phyloP scores from a whole-genome alignment of 495 filamentous ascomycete genomes.

The Aspergillus homomorphus region DNA sequence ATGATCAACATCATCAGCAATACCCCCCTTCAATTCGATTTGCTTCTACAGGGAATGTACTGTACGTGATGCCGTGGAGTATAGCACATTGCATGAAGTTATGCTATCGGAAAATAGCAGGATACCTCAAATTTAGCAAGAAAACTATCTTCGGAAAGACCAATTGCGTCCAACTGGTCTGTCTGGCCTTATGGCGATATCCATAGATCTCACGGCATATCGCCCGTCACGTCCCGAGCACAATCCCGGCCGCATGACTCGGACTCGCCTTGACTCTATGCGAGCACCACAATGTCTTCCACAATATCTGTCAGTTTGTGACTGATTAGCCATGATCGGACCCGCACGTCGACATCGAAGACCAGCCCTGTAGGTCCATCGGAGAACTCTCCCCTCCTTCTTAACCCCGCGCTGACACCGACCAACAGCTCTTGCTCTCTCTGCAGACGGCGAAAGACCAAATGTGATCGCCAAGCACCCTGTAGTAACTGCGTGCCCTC shows the following conservation, averaged over 20 bases:
- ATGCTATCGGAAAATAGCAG: too few species aligned
- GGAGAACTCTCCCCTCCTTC: background rate
- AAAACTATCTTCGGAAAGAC: too few species aligned
- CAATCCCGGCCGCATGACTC: background rate
- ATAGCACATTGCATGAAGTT: too few species aligned
- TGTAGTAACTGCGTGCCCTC: constrained; percentile 51
- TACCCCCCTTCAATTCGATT: too few species aligned
- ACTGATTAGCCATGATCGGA: constrained; percentile 24
- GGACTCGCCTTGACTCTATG: background rate
- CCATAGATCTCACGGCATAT: too few species aligned
- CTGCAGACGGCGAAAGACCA: constrained; percentile 49
- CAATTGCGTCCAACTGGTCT: too few species aligned
- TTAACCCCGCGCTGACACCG: constrained; percentile 6
- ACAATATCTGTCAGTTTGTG: background rate
- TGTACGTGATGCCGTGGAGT: too few species aligned
- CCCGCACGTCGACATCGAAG: constrained; percentile 45
- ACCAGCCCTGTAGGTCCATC: constrained; percentile 40
- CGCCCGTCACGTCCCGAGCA: too few species aligned
- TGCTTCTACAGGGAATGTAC: too few species aligned
- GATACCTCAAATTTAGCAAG: too few species aligned
- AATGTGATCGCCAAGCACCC: constrained; percentile 47
- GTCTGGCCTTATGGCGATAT: too few species aligned
- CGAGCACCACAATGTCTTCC: background rate
- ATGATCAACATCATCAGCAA: too few species aligned
- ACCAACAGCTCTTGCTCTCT: constrained; percentile 38